Percentiles rank a stretch among this genome's conserved stretches.
Conservation (phyloP, 768 basidiomycete species). For the Auricularia auricula-judae region DNA sequence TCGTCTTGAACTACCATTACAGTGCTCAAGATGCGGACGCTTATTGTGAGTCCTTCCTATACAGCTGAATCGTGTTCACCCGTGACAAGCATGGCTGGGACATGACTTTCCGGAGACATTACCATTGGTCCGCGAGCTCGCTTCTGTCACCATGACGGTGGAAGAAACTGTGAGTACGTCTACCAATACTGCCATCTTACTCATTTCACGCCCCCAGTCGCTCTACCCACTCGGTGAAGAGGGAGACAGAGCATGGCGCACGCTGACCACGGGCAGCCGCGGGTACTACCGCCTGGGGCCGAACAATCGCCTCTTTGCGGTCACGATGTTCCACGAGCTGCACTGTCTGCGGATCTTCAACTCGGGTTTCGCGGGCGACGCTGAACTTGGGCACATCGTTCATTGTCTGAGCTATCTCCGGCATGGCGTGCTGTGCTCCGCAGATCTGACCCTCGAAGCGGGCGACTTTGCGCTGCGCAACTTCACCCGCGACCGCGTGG, state of each 20-base stretch:
- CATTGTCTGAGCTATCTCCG: constrained; percentile 43
- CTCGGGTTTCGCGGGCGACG: constrained; percentile 6
- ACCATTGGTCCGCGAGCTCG: too few species aligned
- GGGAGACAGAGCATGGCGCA: neutral
- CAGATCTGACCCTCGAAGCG: constrained; percentile 38
- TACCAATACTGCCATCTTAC: neutral
- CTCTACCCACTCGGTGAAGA: neutral
- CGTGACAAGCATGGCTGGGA: too few species aligned
- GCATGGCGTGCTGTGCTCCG: constrained; percentile 32
- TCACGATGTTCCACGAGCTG: constrained; percentile 28
- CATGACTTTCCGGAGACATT: too few species aligned
- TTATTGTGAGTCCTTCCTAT: too few species aligned
- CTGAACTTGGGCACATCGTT: constrained; percentile 14
- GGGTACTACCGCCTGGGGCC: constrained; percentile 22
- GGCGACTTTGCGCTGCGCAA: constrained; percentile 13
- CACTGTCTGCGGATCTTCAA: constrained; percentile 26
- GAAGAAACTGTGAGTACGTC: too few species aligned
- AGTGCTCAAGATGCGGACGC: too few species aligned
- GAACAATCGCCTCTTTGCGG: constrained; percentile 20
- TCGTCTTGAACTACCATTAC: too few species aligned
- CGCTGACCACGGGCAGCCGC: constrained; percentile 9
- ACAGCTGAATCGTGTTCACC: too few species aligned
- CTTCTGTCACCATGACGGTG: too few species aligned
- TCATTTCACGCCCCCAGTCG: neutral
- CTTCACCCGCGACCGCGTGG: constrained; percentile 20